A percentile compares a stretch with the other conserved stretches of the same genome.
Evolutionary conservation across 129 eudicot species (phyloP).

Genomic region (Escallonia herrerae): DNA sequence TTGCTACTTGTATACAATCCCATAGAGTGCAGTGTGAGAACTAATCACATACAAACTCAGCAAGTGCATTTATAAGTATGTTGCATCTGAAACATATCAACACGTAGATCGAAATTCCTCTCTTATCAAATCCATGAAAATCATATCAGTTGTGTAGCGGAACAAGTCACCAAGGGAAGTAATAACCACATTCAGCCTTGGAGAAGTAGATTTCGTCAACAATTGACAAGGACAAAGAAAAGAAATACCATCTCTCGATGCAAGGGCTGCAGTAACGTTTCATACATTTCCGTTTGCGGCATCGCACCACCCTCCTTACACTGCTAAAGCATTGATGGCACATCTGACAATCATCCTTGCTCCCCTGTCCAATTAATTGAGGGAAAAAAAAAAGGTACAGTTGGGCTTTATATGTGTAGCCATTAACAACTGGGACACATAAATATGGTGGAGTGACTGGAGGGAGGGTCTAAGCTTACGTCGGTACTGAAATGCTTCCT

Average conservation of each 20-base stretch:
- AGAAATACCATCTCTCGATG: constrained; percentile 15
- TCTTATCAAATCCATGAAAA: too few relatives aligned
- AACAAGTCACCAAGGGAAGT: too few relatives aligned
- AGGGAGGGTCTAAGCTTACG: constrained; percentile 3
- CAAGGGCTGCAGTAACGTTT: constrained; percentile 14
- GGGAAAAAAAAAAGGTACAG: background rate
- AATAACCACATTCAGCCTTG: too few relatives aligned
- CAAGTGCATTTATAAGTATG: too few relatives aligned
- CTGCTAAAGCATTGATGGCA: constrained; percentile 20
- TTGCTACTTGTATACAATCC: too few relatives aligned
- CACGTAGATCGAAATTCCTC: too few relatives aligned
- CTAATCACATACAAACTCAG: too few relatives aligned
- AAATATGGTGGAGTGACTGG: background rate
- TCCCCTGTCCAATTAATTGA: constrained; percentile 5
- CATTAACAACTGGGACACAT: background rate
- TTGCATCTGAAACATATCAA: too few relatives aligned
- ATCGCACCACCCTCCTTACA: constrained; percentile 18
- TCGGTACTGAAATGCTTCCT: constrained; percentile 13
- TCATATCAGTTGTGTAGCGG: too few relatives aligned
- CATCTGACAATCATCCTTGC: constrained; percentile 14
- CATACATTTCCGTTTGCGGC: constrained; percentile 2
- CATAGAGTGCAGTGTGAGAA: too few relatives aligned
- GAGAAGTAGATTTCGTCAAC: too few relatives aligned
- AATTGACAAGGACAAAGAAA: background rate
- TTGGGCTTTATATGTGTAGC: background rate